Base-by-base conservation (phyloP, 148 eudicot genomes). In the Spergularia marina region DNA sequence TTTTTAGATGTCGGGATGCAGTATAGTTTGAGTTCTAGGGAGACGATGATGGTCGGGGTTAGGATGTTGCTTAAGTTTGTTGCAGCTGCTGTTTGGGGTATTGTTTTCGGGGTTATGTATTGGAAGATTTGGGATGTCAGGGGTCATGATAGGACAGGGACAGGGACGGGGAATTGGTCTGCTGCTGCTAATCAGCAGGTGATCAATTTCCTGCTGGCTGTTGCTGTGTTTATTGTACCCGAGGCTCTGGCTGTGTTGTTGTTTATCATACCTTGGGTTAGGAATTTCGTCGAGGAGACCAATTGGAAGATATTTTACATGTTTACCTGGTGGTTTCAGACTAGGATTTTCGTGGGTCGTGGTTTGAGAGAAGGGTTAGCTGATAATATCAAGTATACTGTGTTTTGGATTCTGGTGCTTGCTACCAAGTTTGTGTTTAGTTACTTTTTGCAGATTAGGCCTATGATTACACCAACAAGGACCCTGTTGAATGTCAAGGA, bases 251-350 rank as follows among this genome's bases (percentile, higher is more conserved):
- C 95, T 0, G 15, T 90, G 62, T 84, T 85, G 74, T 74, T 91
- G 13, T 91, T 94, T 72, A 76, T 90, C 25, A 64, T 94, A 44
- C 98, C 98, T 2, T 90, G 97, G 95, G 79, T 94, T 12, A 71
- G 93, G 71, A 94, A 94, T 73, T 89, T 88, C 57, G 55, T 94
- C 2, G 98, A 94, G 85, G 90, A 88, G 63, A 87, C 90, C 6
- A 88, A 94, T 71, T 91, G 97, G 98, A 91, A 78, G 76, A 83
- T 91, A 64, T 91, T 91, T 71, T 91, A 94, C 80, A 18, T 87
- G 85, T 59, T 94, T 54, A 81, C 97, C 2, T 94, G 98, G 98
- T 94, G 98, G 98, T 94, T 90, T 71, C 98, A 94, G 79, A 88
- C 85, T 61, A 84, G 93, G 55, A 83, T 76, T 53, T 94, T 91